Evolutionary conservation across 108 stramenopile genomes (phyloP), one percentile per base, ranked within the genome.

Genomic region (Nannochloropsis salina): DNA sequence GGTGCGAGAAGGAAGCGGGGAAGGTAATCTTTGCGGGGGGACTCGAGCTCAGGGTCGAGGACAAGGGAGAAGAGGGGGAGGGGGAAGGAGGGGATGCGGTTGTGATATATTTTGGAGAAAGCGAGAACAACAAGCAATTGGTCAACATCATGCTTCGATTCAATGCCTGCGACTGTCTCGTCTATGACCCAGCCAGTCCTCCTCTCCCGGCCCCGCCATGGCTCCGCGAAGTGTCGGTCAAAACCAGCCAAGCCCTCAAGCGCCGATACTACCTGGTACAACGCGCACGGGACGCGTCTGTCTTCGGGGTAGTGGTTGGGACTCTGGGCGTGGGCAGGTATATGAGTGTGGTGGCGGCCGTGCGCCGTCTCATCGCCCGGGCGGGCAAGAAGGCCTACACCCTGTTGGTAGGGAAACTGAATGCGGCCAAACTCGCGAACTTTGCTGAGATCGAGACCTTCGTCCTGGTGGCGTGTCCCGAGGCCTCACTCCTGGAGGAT

Each of bases 381-480:
- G 91, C 93, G 2, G 95, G 94, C 1, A 92, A 94, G 42, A 91
- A 94, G 42, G 92, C 92, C 22, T 98, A 98, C 87, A 93, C 93
- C 45, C 95, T 98, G 90, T 94, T 93, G 41, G 95, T 98, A 12
- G 97, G 97, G 9, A 96, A 96, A 90, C 90, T 97, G 45, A 95
- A 96, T 86, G 93, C 93, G 11, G 94, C 95, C 31, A 98, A 98
- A 85, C 86, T 98, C 40, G 92, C 94, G 44, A 98, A 98, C 88
- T 98, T 96, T 94, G 95, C 95, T 11, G 96, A 96, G 86, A 94
- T 97, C 83, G 97, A 98, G 80, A 94, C 94, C 85, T 98, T 95
- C 86, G 95, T 96, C 42, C 82, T 98, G 80, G 94, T 98, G 6
- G 96, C 95, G 20, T 97, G 96, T 89, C 92, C 93, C 41, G 94